Evolutionary conservation across 2,329 filamentous ascomycete species (phyloP), one percentile per base, ranked within the genome.

Genomic region (Boeremia exigua): DNA sequence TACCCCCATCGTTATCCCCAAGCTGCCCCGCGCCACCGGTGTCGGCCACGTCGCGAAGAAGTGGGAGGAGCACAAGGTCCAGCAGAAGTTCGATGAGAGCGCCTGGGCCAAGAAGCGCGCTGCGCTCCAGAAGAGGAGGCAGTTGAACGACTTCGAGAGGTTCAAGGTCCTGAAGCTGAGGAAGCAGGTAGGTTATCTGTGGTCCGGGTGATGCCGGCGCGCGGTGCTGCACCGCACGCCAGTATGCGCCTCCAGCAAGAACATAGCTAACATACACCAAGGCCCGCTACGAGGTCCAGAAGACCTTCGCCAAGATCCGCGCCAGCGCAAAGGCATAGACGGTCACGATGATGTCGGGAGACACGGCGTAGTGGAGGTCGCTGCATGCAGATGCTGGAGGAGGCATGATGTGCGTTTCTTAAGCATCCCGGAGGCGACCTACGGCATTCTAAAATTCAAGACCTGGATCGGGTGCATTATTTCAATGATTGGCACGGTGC

Each of bases 111-210:
- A 99, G 91, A 93, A 92, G 87, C 88, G 90, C 78, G 87, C 88
- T 72, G 89, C 91, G 83, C 86, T 86, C 74, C 86, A 91, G 81
- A 90, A 91, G 84, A 90, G 95, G 86, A 90, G 89, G 84, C 87
- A 87, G 76, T 86, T 99, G 70, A 96, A 89, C 82, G 95, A 99
- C 87, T 99, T 99, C 79, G 95, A 99, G 86, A 90, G 95, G 81
- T 99, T 98, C 92, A 97, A 99, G 91, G 95, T 98, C 75, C 86
- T 98, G 88, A 89, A 94, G 82, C 86, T 98, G 83, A 96, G 94
- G 90, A 99, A 99, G 89, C 93, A 97, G 89, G 91, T 93, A 78
- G 70, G 85, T 83, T 37, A 25, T 42, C 23, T 46, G 39, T 9
- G 40, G 33, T 37, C 38, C 25, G 12, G 40, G 46, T 39, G 28